These are phyloP conservation scores for Ustilago hordei DNA, from an alignment of 1,284 basidiomycete genomes.

Conservation along the genomic window DNA sequence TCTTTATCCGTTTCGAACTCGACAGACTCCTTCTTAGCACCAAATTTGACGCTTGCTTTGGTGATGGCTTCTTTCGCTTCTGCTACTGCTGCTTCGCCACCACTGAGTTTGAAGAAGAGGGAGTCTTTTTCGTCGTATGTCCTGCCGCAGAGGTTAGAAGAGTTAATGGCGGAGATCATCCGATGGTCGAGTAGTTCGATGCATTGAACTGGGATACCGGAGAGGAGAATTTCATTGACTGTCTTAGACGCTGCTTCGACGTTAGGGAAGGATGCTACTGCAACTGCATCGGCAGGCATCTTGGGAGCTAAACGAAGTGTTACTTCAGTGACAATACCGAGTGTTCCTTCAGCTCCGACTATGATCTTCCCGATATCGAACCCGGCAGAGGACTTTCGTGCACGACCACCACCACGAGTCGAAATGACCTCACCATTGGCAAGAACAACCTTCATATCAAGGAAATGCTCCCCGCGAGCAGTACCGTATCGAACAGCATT, in stretches of 20 bases:
- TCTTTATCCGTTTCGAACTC: slow-evolving; percentile 77
- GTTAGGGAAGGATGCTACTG: slow-evolving; percentile 72
- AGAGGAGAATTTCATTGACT: slow-evolving; percentile 75
- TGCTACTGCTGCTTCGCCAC: slow-evolving; percentile 39
- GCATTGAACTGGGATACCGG: slow-evolving; percentile 74
- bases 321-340: slow-evolving; percentile 91
- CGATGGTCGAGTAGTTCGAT: slow-evolving; percentile 61
- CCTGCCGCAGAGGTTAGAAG: slow-evolving; percentile 68
- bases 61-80: slow-evolving; percentile 67
- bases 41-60: slow-evolving; percentile 36
- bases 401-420: slow-evolving; percentile 76
- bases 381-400: slow-evolving; percentile 88
- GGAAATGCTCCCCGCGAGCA: slow-evolving; percentile 74
- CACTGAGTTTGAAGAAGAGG: slow-evolving; percentile 59
- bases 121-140: slow-evolving; percentile 51
- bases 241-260: slow-evolving; percentile 77
- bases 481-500: slow-evolving; percentile 91
- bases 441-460: slow-evolving; percentile 74
- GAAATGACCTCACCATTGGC: slow-evolving; percentile 93
- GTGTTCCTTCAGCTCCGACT: slow-evolving; percentile 92
- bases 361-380: slow-evolving; percentile 92
- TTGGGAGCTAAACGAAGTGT: slow-evolving; percentile 84
- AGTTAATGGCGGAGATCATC: slow-evolving; percentile 66
- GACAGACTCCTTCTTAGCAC: slow-evolving; percentile 34
- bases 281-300: slow-evolving; percentile 76